Conservation (phyloP, 441 rosid species). For the Theobroma grandiflorum region DNA sequence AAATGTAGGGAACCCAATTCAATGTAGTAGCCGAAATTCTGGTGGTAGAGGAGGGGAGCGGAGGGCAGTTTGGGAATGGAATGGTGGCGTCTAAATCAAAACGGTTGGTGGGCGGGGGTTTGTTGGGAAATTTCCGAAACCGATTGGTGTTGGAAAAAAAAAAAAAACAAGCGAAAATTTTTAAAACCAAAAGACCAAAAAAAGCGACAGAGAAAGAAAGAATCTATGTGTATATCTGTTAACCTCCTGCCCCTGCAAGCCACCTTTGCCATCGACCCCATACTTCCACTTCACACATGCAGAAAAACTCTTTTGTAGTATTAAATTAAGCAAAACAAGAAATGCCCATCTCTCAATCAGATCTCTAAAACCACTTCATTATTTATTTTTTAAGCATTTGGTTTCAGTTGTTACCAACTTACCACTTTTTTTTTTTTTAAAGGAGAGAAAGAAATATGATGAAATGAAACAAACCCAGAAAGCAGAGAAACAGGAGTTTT, state of each 20-base stretch:
- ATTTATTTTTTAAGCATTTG: neutral
- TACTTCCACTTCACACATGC: conserved; percentile 5
- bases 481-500: conserved; percentile 8
- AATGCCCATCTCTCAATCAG: conserved; percentile 21
- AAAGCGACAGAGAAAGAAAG: neutral
- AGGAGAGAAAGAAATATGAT: neutral
- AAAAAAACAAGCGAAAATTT: neutral
- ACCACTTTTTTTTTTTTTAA: conserved; percentile 18
- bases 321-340: conserved; percentile 13
- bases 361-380: conserved; percentile 20
- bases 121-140: neutral
- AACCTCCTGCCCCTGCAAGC: neutral
- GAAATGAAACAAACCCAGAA: conserved; percentile 9
- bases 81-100: neutral
- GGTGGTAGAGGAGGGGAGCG: neutral
- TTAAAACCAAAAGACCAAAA: conserved; percentile 10
- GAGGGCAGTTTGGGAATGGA: neutral
- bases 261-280: neutral
- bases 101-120: neutral
- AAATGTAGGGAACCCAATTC: neutral
- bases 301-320: neutral
- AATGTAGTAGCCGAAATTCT: neutral
- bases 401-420: conserved; percentile 19
- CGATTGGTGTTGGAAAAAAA: neutral
- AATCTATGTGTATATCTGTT: neutral